Evolutionary conservation across 2,329 filamentous ascomycete genomes (phyloP).

Genomic region (Aspergillus clavatus): DNA sequence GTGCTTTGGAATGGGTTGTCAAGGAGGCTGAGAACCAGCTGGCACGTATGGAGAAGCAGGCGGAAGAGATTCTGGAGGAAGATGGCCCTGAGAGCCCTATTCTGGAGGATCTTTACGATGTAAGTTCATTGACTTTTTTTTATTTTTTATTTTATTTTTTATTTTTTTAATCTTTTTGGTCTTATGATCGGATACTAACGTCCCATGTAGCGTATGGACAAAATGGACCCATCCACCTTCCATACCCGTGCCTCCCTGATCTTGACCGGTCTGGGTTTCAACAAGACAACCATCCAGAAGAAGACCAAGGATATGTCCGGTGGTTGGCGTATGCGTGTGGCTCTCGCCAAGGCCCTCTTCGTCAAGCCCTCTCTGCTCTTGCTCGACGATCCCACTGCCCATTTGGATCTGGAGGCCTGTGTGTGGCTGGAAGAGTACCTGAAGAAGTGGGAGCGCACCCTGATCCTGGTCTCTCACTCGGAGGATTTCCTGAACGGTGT

Average conservation of each 20-base stretch:
- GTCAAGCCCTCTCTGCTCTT: constrained; percentile 94
- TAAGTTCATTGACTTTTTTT: too few species aligned
- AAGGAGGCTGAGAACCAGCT: constrained; percentile 90
- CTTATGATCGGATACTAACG: too few species aligned
- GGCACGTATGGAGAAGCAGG: constrained; percentile 78
- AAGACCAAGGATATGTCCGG: constrained; percentile 99
- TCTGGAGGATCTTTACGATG: constrained; percentile 92
- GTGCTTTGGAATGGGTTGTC: constrained; percentile 96
- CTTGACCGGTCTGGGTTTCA: constrained; percentile 97
- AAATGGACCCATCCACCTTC: constrained; percentile 98
- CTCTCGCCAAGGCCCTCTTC: constrained; percentile 94
- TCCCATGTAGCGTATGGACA: constrained; percentile 97
- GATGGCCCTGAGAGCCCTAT: constrained; percentile 88
- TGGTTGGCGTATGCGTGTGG: constrained; percentile 99
- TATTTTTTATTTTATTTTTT: too few species aligned
- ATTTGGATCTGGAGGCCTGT: constrained; percentile 98
- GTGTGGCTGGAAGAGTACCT: constrained; percentile 99
- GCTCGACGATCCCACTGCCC: constrained; percentile 95
- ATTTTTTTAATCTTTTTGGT: too few species aligned
- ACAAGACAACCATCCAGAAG: constrained; percentile 96
- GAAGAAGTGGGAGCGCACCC: constrained; percentile 98
- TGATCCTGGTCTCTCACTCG: constrained; percentile 94
- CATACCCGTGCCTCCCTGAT: constrained; percentile 92
- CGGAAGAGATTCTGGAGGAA: constrained; percentile 85
- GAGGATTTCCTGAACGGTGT: constrained; percentile 99